Evolutionary conservation across 1,284 basidiomycete genomes (phyloP).

Genomic region (Apiotrichum veenhuisii): DNA sequence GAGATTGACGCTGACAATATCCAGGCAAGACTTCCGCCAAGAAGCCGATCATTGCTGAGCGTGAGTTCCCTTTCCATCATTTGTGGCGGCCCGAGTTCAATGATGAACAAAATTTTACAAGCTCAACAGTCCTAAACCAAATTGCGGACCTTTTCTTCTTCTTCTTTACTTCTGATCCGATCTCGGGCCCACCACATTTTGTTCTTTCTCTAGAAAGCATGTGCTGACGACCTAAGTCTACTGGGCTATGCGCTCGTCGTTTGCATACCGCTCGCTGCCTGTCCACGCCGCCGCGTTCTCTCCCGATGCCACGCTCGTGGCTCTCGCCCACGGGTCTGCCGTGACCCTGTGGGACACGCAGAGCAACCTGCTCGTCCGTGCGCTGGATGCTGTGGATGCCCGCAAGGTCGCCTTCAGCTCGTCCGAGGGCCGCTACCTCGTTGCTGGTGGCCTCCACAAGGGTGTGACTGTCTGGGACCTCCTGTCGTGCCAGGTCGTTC

Average conservation of each 20-base stretch:
- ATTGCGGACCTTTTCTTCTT: conserved; percentile 45
- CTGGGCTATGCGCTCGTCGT: conserved; percentile 70
- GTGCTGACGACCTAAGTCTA: conserved; percentile 56
- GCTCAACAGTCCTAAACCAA: conserved; percentile 51
- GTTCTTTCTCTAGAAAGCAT: background rate
- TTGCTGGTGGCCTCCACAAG: conserved; percentile 56
- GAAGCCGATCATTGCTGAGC: conserved; percentile 32
- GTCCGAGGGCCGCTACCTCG: conserved; percentile 50
- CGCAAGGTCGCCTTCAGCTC: conserved; percentile 47
- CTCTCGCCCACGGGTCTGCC: conserved; percentile 64
- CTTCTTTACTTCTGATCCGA: conserved; percentile 48
- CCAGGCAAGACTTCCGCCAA: conserved; percentile 37
- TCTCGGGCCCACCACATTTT: conserved; percentile 4
- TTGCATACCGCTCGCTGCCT: conserved; percentile 64
- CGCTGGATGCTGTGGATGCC: conserved; percentile 55
- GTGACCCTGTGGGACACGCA: conserved; percentile 74
- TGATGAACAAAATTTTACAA: conserved; percentile 47
- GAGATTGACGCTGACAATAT: background rate
- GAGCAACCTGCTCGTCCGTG: conserved; percentile 63
- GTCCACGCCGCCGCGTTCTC: conserved; percentile 73
- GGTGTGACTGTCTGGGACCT: conserved; percentile 78
- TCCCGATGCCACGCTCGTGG: conserved; percentile 79
- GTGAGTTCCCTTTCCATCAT: conserved; percentile 33
- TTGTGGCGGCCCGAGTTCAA: conserved; percentile 18
- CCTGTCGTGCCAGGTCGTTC: conserved; percentile 55